phyloP scores from a whole-genome alignment of 164 flowering plant species.

The Kingdonia uniflora region DNA sequence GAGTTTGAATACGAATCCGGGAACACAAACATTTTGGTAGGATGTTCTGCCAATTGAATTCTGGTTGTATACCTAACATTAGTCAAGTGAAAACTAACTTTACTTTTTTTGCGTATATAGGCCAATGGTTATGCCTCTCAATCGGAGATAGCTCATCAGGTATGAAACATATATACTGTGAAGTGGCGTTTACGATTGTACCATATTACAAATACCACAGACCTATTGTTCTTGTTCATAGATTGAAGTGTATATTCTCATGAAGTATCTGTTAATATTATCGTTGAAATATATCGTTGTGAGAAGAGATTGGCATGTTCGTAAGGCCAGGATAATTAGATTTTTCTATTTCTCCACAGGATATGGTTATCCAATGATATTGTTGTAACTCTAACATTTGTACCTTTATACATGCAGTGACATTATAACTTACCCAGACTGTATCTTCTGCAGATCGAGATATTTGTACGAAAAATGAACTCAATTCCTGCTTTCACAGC shows the following conservation, averaged over 20 bases:
- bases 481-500: constrained; percentile 97
- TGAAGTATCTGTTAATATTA: no score
- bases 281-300: no score
- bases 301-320: no score
- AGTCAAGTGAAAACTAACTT: background rate
- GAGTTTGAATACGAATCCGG: constrained; percentile 99
- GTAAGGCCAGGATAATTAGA: no score
- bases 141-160: constrained; percentile 83
- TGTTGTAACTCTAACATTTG: no score
- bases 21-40: constrained; percentile 75
- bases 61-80: background rate
- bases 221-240: no score
- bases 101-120: constrained; percentile 26
- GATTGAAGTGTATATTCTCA: no score
- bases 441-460: constrained; percentile 54
- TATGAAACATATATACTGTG: constrained; percentile 15
- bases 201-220: background rate
- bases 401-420: no score
- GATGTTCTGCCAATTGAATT: background rate
- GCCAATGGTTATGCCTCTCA: constrained; percentile 59
- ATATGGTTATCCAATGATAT: no score
- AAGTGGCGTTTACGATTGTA: background rate
- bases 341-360: no score
- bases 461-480: constrained; percentile 66
- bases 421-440: background rate